These are phyloP conservation scores for Nymphaea thermarum DNA, from an alignment of 164 flowering plant species.

Conservation along the genomic window DNA sequence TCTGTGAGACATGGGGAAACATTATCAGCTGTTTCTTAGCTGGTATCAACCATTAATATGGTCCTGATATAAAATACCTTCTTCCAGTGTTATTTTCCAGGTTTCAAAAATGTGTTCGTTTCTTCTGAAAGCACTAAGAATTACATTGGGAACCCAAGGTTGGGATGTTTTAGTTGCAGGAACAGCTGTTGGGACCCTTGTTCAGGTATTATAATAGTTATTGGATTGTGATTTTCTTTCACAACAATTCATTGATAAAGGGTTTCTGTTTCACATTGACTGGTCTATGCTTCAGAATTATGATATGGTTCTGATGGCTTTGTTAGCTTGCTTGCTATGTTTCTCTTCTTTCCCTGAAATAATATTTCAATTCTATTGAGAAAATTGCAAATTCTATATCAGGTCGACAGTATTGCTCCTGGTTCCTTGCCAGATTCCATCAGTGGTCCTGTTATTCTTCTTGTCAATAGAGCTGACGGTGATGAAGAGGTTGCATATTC, in stretches of 20 bases:
- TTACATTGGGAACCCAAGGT: slow-evolving; percentile 71
- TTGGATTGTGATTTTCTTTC: too few relatives aligned
- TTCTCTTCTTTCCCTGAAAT: too few relatives aligned
- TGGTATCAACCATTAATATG: neutral
- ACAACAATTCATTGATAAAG: too few relatives aligned
- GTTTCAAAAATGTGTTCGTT: slow-evolving; percentile 78
- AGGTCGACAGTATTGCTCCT: slow-evolving; percentile 81
- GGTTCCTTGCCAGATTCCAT: slow-evolving; percentile 55
- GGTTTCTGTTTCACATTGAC: too few relatives aligned
- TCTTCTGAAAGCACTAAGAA: slow-evolving; percentile 65
- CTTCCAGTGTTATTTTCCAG: slow-evolving; percentile 42
- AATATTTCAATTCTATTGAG: too few relatives aligned
- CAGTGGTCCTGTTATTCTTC: slow-evolving; percentile 67
- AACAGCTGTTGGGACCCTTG: slow-evolving; percentile 53
- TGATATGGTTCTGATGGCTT: too few relatives aligned
- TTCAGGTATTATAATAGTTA: slow-evolving; percentile 39
- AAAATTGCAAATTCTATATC: slow-evolving; percentile 1
- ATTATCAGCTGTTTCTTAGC: too few relatives aligned
- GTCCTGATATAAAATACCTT: neutral
- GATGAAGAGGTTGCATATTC: slow-evolving; percentile 73
- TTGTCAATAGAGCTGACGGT: slow-evolving; percentile 91
- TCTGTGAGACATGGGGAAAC: neutral
- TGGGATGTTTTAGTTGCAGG: slow-evolving; percentile 98
- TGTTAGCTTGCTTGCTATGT: too few relatives aligned
- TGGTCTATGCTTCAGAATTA: too few relatives aligned